Percentiles rank a stretch among this genome's conserved stretches.
Evolutionary conservation across 352 stramenopile genomes (phyloP).

Genomic region (Phytopythium vexans): DNA sequence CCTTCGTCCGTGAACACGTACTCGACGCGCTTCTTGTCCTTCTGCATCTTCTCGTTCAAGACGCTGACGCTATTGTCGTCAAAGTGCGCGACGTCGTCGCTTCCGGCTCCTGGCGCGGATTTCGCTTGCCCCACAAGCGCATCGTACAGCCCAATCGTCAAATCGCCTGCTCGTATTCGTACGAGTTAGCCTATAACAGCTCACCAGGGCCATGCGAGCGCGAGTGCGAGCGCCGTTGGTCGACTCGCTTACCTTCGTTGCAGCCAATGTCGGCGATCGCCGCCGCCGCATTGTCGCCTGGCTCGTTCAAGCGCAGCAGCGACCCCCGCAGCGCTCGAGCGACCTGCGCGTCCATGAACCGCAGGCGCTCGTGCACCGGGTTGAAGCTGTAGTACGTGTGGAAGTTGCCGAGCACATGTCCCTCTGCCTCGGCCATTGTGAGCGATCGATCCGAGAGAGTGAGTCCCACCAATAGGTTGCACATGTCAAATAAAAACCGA

Average conservation of each 20-base stretch:
- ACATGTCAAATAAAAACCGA: neutral
- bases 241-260: slow-evolving; percentile 53
- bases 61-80: slow-evolving; percentile 53
- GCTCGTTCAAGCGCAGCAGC: slow-evolving; percentile 26
- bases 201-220: neutral
- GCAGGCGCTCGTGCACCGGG: slow-evolving; percentile 60
- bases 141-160: slow-evolving; percentile 72
- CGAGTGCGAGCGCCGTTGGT: neutral
- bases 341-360: slow-evolving; percentile 60
- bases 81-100: slow-evolving; percentile 40
- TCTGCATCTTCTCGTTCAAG: slow-evolving; percentile 71
- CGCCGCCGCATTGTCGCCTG: slow-evolving; percentile 13
- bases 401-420: slow-evolving; percentile 82
- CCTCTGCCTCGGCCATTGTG: slow-evolving; percentile 42
- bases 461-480: too few relatives aligned
- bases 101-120: slow-evolving; percentile 5
- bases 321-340: slow-evolving; percentile 34
- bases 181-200: neutral
- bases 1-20: slow-evolving; percentile 58
- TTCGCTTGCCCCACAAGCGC: slow-evolving; percentile 31
- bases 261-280: slow-evolving; percentile 77
- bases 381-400: slow-evolving; percentile 87
- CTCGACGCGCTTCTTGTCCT: slow-evolving; percentile 53
- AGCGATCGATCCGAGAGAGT: neutral
- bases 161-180: slow-evolving; percentile 23